Conservation (phyloP, 805 yeast genomes). For the Kurtzmaniella cleridarum region DNA sequence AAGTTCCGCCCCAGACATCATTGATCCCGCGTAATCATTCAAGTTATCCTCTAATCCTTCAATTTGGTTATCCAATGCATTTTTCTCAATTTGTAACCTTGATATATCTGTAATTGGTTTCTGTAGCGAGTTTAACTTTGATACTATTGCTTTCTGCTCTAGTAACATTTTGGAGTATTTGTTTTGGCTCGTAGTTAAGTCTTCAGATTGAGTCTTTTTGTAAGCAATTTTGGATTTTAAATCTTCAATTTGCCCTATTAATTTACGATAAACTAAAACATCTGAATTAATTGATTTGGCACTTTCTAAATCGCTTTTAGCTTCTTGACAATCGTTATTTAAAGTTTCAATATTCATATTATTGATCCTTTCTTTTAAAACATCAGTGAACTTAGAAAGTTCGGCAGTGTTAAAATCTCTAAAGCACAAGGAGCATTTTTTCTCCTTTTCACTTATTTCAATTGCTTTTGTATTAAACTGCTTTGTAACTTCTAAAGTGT, state of each 20-base stretch:
- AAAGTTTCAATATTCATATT: constrained; percentile 24
- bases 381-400: constrained; percentile 24
- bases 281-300: constrained; percentile 25
- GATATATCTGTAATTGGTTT: constrained; percentile 28
- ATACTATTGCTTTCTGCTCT: constrained; percentile 4
- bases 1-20: constrained; percentile 37
- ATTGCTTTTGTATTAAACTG: constrained; percentile 69
- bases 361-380: constrained; percentile 24
- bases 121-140: constrained; percentile 15
- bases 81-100: constrained; percentile 27
- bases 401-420: constrained; percentile 49
- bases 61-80: constrained; percentile 19
- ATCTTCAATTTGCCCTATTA: constrained; percentile 10
- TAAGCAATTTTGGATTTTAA: constrained; percentile 3
- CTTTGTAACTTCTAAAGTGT: constrained; percentile 63
- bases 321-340: constrained; percentile 21
- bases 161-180: constrained; percentile 5
- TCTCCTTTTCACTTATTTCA: constrained; percentile 49
- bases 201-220: constrained; percentile 1
- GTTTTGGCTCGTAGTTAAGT: constrained; percentile 2
- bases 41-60: constrained; percentile 27
- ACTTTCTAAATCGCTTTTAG: constrained; percentile 26
- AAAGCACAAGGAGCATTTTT: constrained; percentile 68
- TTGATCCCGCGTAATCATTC: constrained; percentile 28
- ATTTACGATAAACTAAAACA: constrained; percentile 20